Base-by-base conservation (phyloP, 1,139 yeast species). In the Geotrichum europaeum region DNA sequence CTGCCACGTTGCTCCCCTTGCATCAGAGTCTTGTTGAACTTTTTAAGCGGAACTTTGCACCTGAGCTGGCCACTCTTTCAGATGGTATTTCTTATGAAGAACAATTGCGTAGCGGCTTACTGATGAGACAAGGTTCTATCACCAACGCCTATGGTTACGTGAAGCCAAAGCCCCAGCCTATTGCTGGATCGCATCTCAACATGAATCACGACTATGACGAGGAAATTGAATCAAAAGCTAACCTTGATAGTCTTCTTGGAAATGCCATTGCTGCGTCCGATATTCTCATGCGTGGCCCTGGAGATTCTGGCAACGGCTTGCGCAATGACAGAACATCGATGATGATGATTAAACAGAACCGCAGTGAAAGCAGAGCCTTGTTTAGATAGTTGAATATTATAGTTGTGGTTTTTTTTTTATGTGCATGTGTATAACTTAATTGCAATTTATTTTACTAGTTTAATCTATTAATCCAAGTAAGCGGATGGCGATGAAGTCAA, bases 1-100 rank as follows among this genome's bases (percentile, higher is more conserved):
- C 88, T 1, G 73, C 79, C 1, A 70, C 78, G 20, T 77, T 87
- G 78, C 81, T 77, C 66, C 80, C 81, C 1, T 81, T 90, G 32
- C 96, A 89, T 69, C 82, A 82, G 25, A 82, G 85, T 18, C 77
- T 90, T 73, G 81, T 84, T 45, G 82, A 81, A 57, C 75, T 89
- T 63, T 89, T 82, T 74, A 79, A 79, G 67, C 81, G 81, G 76
- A 89, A 89, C 71, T 90, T 89, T 73, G 77, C 78, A 49, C 81
- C 78, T 7, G 97, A 90, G 69, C 84, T 90, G 62, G 79, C 66
- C 1, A 49, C 63, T 68, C 55, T 66, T 62, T n/a, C 75, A 77
- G 71, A 75, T 72, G 68, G 64, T 15, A 51, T 60, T 24, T 24
- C 59, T 2, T 60, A 58, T 40, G 45, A 25, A 22, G 60, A 60